A percentile compares a stretch with the other conserved stretches of the same genome.
Conservation (phyloP, 805 yeast species). For the Starmerella asiatica region DNA sequence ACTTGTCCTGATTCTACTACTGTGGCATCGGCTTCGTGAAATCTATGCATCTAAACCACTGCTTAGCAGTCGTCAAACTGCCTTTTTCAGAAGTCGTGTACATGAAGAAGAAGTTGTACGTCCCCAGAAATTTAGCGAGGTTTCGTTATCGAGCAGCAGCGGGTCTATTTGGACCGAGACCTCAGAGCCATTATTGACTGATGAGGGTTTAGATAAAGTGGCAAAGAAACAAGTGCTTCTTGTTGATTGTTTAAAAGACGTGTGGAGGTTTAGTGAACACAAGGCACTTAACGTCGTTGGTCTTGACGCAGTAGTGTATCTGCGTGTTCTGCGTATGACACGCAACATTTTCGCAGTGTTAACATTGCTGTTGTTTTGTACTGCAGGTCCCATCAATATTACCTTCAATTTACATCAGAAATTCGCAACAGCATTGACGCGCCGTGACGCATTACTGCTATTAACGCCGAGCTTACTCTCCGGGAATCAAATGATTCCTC, state of each 20-base stretch:
- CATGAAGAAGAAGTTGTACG: neutral
- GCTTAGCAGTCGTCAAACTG: neutral
- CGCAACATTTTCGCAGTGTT: conserved; percentile 24
- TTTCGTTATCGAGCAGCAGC: neutral
- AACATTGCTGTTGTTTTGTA: conserved; percentile 25
- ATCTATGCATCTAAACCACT: conserved; percentile 26
- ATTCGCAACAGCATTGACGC: conserved; percentile 19
- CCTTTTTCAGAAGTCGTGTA: neutral
- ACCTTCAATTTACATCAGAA: conserved; percentile 22
- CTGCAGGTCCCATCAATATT: conserved; percentile 29
- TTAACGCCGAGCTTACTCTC: conserved; percentile 28
- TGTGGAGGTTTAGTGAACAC: conserved; percentile 6
- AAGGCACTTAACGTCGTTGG: conserved; percentile 22
- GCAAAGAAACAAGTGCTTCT: conserved; percentile 1
- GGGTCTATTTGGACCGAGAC: neutral
- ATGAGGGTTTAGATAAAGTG: neutral
- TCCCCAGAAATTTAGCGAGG: neutral
- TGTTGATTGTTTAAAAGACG: conserved; percentile 21
- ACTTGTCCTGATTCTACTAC: conserved; percentile 21
- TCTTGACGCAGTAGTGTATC: conserved; percentile 27
- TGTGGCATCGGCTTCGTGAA: conserved; percentile 25
- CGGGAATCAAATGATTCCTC: conserved; percentile 26
- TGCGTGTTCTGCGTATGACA: conserved; percentile 25
- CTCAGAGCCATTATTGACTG: neutral
- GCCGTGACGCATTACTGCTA: conserved; percentile 25